These are phyloP conservation scores for Ganoderma sp. DNA, from an alignment of 1,284 basidiomycete species.

Conservation along the genomic window DNA sequence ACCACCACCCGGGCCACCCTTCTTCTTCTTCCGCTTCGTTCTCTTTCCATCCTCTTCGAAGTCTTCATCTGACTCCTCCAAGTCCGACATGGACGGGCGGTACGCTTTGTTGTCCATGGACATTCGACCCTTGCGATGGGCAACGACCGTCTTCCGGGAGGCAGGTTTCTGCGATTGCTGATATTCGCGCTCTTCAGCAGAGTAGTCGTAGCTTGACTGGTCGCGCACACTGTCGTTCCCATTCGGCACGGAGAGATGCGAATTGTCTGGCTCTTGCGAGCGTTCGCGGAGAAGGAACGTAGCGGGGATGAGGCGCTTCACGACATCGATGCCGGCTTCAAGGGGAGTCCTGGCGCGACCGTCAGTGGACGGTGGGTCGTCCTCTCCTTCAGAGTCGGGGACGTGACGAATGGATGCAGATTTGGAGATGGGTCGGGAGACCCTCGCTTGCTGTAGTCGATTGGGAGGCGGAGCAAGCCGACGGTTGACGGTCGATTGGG, in stretches of 20 bases:
- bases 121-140: constrained; percentile 62
- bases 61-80: constrained; percentile 67
- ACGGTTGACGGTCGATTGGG: constrained; percentile 56
- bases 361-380: constrained; percentile 37
- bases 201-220: constrained; percentile 77
- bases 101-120: constrained; percentile 81
- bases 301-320: constrained; percentile 56
- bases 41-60: constrained; percentile 57
- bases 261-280: constrained; percentile 54
- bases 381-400: constrained; percentile 72
- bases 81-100: constrained; percentile 64
- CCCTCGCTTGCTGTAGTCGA: constrained; percentile 43
- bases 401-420: constrained; percentile 54
- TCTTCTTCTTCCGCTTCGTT: constrained; percentile 55
- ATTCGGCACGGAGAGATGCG: constrained; percentile 37
- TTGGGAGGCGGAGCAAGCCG: constrained; percentile 63
- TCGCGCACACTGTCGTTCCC: constrained; percentile 45
- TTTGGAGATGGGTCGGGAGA: constrained; percentile 50
- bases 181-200: constrained; percentile 71
- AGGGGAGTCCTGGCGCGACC: constrained; percentile 69
- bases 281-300: constrained; percentile 66
- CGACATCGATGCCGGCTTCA: constrained; percentile 58
- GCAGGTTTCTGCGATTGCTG: constrained; percentile 44
- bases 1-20: constrained; percentile 58
- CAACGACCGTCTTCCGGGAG: constrained; percentile 38